Percentiles rank a stretch among this genome's conserved stretches.
Conservation (phyloP, 1,139 yeast species). For the Pichia sp. region DNA sequence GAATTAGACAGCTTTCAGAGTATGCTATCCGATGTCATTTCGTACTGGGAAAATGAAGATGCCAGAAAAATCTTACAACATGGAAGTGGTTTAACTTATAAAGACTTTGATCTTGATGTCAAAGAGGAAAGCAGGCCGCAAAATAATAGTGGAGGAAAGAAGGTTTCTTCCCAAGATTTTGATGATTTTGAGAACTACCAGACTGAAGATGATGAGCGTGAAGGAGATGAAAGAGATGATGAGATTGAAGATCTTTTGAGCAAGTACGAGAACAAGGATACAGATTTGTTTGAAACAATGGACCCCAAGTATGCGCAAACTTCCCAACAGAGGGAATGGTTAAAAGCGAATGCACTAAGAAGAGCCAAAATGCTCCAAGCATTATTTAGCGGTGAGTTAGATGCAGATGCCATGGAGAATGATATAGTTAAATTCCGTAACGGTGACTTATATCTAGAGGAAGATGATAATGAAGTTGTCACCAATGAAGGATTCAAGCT, state of each 20-base stretch:
- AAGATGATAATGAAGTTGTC: conserved; percentile 21
- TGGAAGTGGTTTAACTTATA: conserved; percentile 4
- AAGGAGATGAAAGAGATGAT: background rate
- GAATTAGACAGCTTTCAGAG: conserved; percentile 2
- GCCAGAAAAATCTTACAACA: conserved; percentile 6
- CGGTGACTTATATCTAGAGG: conserved; percentile 20
- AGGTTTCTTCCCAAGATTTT: background rate
- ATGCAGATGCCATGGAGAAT: conserved; percentile 12
- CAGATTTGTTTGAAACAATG: conserved; percentile 13
- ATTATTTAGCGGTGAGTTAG: conserved; percentile 14
- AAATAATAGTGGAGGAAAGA: background rate
- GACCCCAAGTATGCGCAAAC: conserved; percentile 8
- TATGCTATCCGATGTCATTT: conserved; percentile 6
- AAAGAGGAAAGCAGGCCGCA: background rate
- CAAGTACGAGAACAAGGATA: conserved; percentile 5
- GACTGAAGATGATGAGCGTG: background rate
- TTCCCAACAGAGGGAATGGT: conserved; percentile 14
- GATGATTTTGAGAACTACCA: background rate
- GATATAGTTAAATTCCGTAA: conserved; percentile 23
- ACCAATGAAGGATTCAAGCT: conserved; percentile 3
- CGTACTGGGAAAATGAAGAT: conserved; percentile 10
- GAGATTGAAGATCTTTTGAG: background rate
- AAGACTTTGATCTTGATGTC: conserved; percentile 7
- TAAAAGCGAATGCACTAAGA: conserved; percentile 19
- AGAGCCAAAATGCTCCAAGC: conserved; percentile 19